Evolutionary conservation across 306 rosid species (phyloP), one percentile per base, ranked within the genome.

Genomic region (Rosa rugosa): DNA sequence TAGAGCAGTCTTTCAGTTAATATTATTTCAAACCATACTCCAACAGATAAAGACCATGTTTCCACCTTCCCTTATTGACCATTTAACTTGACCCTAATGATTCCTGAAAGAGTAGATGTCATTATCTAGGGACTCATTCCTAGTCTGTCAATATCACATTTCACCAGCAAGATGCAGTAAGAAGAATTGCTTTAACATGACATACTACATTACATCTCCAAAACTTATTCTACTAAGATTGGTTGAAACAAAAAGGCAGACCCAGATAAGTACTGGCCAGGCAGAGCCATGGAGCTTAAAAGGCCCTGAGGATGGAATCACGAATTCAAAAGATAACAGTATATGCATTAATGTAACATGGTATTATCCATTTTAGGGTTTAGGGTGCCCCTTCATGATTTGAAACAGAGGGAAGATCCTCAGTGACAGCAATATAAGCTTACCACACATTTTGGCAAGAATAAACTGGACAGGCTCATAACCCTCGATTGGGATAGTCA

Each of bases 361-460:
- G 63, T 8, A n/a, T 20, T 56, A 56, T 56, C 31, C 1, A 5
- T 20, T 8, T 2, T 23, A n/a, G 25, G 63, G 27, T n/a, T 3
- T n/a, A n/a, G 11, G 27, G 31, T 57, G 72, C 75, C 40, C 17
- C 65, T 40, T 53, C 34, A 74, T 25, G 34, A 40, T 56, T 60
- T 17, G 38, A 42, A 66, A 63, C 44, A 22, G 0, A 54, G 49
- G 36, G 76, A 13, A 69, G 60, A 65, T 56, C 54, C 14, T 22
- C 9, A 14, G 46, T 14, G 71, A 77, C 31, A 72, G 80, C 34
- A 57, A 73, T 27, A 65, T 63, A 49, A 75, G 81, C 97, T 79
- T 82, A 95, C 98, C 94, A 76, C 97, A 95, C 88, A 83, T 77
- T 87, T 92, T 95, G 76, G 99, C 85, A 81, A 91, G 96, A 74